A percentile compares a stretch with the other conserved stretches of the same genome.
Conservation (phyloP, 305 asterid genomes). For the Fraxinus sp. region DNA sequence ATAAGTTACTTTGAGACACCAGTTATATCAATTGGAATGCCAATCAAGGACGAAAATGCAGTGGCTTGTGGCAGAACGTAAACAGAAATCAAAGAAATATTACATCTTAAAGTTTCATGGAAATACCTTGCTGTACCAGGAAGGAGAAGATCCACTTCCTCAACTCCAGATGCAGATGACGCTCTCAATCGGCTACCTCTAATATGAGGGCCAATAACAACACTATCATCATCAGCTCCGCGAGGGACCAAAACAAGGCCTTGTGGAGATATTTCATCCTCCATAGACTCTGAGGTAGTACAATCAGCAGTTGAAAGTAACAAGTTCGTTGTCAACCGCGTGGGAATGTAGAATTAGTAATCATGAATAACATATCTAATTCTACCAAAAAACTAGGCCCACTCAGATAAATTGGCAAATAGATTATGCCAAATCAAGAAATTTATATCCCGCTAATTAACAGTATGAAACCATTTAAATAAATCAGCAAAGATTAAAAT, state of each 20-base stretch:
- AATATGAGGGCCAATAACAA: slow-evolving; percentile 79
- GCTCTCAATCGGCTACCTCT: slow-evolving; percentile 88
- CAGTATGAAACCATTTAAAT: not conserved
- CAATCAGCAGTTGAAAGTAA: slow-evolving; percentile 23
- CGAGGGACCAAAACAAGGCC: slow-evolving; percentile 93
- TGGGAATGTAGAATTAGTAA: not conserved
- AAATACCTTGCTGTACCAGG: slow-evolving; percentile 97
- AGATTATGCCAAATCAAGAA: not conserved
- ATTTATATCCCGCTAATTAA: not conserved
- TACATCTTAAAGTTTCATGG: not conserved
- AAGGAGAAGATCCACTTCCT: slow-evolving; percentile 97
- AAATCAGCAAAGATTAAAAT: not conserved
- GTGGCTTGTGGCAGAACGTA: not conserved
- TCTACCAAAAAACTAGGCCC: not conserved
- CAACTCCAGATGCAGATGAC: slow-evolving; percentile 77
- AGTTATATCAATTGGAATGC: not conserved
- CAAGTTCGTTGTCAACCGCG: not conserved
- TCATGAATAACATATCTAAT: not conserved
- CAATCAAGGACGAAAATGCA: not conserved
- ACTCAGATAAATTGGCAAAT: not conserved
- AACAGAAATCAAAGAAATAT: not conserved
- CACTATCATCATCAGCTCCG: slow-evolving; percentile 56
- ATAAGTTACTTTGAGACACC: not conserved
- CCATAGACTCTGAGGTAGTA: slow-evolving; percentile 61
- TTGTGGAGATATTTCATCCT: slow-evolving; percentile 86